Conservation (phyloP, 805 yeast species). For the Yamadazyma scolyti region DNA sequence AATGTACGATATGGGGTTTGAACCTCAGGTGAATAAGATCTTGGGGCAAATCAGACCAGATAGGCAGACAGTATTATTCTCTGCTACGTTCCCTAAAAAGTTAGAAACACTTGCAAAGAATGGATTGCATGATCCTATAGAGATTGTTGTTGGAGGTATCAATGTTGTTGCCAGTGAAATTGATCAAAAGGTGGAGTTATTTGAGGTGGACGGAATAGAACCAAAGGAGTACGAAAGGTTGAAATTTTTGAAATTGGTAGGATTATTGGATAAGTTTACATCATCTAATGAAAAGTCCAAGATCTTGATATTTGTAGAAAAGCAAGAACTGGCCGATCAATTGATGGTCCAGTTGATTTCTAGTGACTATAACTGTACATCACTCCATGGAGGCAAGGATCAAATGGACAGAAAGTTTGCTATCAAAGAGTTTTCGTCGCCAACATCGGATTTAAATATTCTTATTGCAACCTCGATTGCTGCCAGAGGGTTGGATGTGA, state of each 20-base stretch:
- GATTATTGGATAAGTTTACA: conserved; percentile 47
- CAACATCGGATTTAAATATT: conserved; percentile 54
- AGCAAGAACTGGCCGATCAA: conserved; percentile 82
- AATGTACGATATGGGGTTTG: conserved; percentile 96
- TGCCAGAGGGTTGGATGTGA: conserved; percentile 94
- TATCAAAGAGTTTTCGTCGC: conserved; percentile 57
- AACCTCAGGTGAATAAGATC: conserved; percentile 87
- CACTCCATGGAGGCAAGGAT: conserved; percentile 91
- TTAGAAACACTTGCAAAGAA: conserved; percentile 73
- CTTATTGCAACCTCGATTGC: conserved; percentile 91
- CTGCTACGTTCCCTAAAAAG: conserved; percentile 88
- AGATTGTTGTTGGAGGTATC: conserved; percentile 74
- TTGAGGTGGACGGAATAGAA: conserved; percentile 39
- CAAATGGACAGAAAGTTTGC: conserved; percentile 78
- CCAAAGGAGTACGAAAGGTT: conserved; percentile 33
- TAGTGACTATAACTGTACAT: conserved; percentile 54
- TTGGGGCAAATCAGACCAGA: conserved; percentile 77
- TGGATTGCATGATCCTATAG: conserved; percentile 61
- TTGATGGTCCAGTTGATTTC: conserved; percentile 51
- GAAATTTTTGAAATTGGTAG: conserved; percentile 55
- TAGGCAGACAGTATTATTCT: conserved; percentile 82
- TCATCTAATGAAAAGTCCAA: conserved; percentile 35
- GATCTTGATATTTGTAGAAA: conserved; percentile 78
- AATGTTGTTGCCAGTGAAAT: conserved; percentile 81
- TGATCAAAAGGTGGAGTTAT: conserved; percentile 63